These are phyloP conservation scores for Starmerella lactis-condensi DNA, from an alignment of 805 yeast species.

Conservation along the genomic window DNA sequence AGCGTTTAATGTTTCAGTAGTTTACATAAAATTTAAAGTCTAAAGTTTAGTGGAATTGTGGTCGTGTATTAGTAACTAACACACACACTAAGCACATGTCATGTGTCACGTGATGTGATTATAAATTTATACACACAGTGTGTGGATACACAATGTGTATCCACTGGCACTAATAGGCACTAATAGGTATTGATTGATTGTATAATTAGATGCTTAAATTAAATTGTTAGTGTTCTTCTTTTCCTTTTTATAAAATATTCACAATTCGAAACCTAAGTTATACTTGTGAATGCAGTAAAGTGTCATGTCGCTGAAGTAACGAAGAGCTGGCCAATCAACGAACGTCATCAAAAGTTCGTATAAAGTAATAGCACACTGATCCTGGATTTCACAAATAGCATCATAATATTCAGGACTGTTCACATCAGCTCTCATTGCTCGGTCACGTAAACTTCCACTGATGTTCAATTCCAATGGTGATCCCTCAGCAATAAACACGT, in stretches of 20 bases:
- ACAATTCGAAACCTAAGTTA: neutral
- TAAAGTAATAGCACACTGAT: neutral
- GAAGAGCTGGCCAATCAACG: neutral
- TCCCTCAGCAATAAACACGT: conserved; percentile 2
- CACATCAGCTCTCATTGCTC: neutral
- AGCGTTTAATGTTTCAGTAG: too few relatives aligned
- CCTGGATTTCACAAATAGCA: neutral
- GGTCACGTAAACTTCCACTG: conserved; percentile 1
- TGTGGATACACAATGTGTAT: neutral
- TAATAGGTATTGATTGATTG: too few relatives aligned
- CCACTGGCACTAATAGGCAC: too few relatives aligned
- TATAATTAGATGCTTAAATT: too few relatives aligned
- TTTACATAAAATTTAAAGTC: conserved; percentile 3
- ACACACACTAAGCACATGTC: neutral
- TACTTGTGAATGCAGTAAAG: conserved; percentile 1
- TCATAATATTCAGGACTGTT: neutral
- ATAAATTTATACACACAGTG: conserved; percentile 2
- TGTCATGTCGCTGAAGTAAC: conserved; percentile 2
- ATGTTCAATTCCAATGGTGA: conserved; percentile 11
- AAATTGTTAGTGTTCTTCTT: too few relatives aligned
- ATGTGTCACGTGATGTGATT: neutral
- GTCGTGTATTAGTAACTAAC: too few relatives aligned
- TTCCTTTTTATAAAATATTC: too few relatives aligned
- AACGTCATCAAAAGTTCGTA: neutral
- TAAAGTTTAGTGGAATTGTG: neutral